Evolutionary conservation across 352 stramenopile species (phyloP).

Genomic region (Globisporangium recalcitrans): DNA sequence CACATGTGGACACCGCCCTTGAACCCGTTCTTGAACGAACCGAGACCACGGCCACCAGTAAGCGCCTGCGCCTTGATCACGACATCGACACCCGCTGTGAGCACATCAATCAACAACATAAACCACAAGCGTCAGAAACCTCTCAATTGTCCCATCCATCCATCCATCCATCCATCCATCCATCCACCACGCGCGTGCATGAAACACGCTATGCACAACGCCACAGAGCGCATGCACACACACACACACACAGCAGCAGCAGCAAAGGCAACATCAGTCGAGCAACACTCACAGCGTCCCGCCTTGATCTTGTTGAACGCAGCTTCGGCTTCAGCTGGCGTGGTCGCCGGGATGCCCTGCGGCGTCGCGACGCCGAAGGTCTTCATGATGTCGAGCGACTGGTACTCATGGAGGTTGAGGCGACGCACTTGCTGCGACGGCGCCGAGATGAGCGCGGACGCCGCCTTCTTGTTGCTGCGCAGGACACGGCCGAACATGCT

Average conservation of each 20-base stretch:
- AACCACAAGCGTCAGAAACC: neutral
- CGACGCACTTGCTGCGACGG: constrained; percentile 75
- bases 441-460: constrained; percentile 44
- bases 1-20: constrained; percentile 97
- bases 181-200: no score
- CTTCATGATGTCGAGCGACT: constrained; percentile 93
- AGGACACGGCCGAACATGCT: constrained; percentile 56
- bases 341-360: constrained; percentile 63
- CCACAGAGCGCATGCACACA: neutral
- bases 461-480: constrained; percentile 22
- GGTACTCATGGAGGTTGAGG: constrained; percentile 94
- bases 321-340: constrained; percentile 74
- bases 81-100: constrained; percentile 79
- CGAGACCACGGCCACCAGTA: constrained; percentile 92
- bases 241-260: no score
- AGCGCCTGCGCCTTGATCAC: constrained; percentile 97
- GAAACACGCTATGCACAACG: no score
- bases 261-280: no score
- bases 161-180: no score
- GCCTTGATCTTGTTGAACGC: constrained; percentile 77
- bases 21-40: constrained; percentile 97
- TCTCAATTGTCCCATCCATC: neutral
- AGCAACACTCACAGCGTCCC: constrained; percentile 24
- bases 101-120: neutral
- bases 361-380: constrained; percentile 78